Base-by-base conservation (phyloP, 768 basidiomycete species). In the Boletus subparvulus region DNA sequence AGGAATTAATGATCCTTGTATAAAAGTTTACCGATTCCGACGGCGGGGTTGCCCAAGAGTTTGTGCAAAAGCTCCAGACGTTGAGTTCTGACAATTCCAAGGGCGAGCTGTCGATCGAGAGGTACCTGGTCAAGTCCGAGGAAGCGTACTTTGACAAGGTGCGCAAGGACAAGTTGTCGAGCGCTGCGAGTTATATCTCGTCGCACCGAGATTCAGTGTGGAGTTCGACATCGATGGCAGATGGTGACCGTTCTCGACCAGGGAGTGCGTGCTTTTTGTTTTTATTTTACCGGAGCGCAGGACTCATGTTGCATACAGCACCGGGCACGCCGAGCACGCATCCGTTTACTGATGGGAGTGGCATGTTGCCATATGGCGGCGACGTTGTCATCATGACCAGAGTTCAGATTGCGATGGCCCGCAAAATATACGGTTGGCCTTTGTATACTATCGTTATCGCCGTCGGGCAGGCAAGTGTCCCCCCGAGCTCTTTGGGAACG, bases 101-200 rank as follows among this genome's bases (percentile, higher is more conserved):
- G 75, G 83, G 85, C 51, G 94, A 96, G 62, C 71, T 97, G 26
- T 96, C 92, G 33, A 97, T 97, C 62, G 94, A 96, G 70, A 89
- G 89, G 70, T 97, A 79, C 79, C 75, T 97, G 61, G 78, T 85
- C 60, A 96, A 95, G 77, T 93, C 90, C 61, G 94, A 97, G 74
- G 92, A 94, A 67, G 85, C 85, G 0, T 97, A 94, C 84, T 96
- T 96, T 73, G 87, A 90, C 58, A 88, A 86, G 68, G 90, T 94
- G 60, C 85, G 89, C 67, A 90, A 86, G 72, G 92, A 95, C 63
- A 94, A 91, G 77, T 77, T 96, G 43, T 85, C 85, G 26, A 88
- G 85, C 65, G 92, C 92, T 28, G 85, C 87, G 11, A 92, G 91
- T 71, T 76, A 90, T 53, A 80, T 84, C 43, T 90, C 89, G 33